Evolutionary conservation across 2,329 filamentous ascomycete species (phyloP).

Genomic region (Talaromyces sp.): DNA sequence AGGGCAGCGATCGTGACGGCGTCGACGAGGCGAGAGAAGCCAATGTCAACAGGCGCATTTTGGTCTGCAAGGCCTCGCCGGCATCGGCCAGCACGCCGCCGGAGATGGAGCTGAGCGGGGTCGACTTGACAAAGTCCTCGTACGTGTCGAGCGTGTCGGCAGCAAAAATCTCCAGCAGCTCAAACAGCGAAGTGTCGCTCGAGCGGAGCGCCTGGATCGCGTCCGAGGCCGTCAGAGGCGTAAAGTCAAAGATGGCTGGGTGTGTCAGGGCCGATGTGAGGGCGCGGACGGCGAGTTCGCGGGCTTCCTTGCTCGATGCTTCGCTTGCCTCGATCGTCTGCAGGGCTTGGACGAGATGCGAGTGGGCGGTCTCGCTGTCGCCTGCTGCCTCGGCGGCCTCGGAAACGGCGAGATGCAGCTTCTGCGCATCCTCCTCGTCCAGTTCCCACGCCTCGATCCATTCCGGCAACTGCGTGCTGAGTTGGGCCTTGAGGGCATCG

Average conservation of each 20-base stretch:
- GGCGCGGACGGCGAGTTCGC: conserved; percentile 57
- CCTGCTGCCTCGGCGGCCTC: conserved; percentile 74
- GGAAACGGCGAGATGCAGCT: conserved; percentile 75
- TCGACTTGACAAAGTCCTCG: conserved; percentile 78
- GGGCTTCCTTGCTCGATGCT: conserved; percentile 49
- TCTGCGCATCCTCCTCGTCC: conserved; percentile 74
- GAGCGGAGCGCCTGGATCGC: conserved; percentile 82
- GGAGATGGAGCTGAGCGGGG: conserved; percentile 57
- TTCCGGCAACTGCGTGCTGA: conserved; percentile 67
- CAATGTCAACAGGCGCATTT: conserved; percentile 94
- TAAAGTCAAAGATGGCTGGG: conserved; percentile 66
- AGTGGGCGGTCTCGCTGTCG: conserved; percentile 70
- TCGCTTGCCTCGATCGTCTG: conserved; percentile 65
- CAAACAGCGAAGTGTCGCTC: conserved; percentile 77
- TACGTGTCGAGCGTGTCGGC: conserved; percentile 93
- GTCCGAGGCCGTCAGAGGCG: conserved; percentile 64
- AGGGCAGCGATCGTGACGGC: conserved; percentile 80
- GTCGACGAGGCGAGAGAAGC: conserved; percentile 80
- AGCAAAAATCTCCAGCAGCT: conserved; percentile 92
- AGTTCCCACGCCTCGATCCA: conserved; percentile 84
- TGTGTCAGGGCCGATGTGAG: conserved; percentile 63
- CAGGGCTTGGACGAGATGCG: conserved; percentile 69
- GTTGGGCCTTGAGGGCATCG: conserved; percentile 74
- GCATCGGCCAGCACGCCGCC: conserved; percentile 74
- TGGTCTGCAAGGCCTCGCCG: conserved; percentile 75